phyloP scores from a whole-genome alignment of 495 filamentous ascomycete species.

The Copromyces sp. region DNA sequence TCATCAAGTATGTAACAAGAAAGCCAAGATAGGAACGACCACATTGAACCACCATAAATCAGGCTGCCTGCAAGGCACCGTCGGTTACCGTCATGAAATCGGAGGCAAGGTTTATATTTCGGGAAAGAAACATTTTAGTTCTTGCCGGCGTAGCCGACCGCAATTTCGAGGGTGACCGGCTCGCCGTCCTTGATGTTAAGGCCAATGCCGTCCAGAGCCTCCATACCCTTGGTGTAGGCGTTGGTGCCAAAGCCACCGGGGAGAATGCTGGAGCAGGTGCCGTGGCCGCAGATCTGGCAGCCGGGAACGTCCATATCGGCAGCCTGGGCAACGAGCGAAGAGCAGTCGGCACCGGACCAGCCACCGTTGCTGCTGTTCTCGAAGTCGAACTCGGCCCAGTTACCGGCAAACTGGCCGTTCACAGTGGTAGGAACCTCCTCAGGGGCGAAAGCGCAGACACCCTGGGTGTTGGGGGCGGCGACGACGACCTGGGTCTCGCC shows the following conservation, averaged over 20 bases:
- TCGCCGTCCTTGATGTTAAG: slow-evolving; percentile 20
- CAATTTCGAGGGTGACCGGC: slow-evolving; percentile 9
- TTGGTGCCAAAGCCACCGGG: slow-evolving; percentile 23
- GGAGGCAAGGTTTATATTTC: neutral
- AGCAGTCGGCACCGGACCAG: slow-evolving; percentile 31
- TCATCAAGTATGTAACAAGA: neutral
- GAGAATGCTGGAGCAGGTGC: slow-evolving; percentile 24
- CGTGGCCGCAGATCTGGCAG: slow-evolving; percentile 22
- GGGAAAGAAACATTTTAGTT: neutral
- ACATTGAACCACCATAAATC: neutral
- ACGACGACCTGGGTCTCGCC: slow-evolving; percentile 27
- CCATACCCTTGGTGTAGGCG: slow-evolving; percentile 28
- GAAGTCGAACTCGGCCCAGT: slow-evolving; percentile 30
- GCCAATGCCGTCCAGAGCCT: slow-evolving; percentile 25
- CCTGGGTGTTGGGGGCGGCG: slow-evolving; percentile 25
- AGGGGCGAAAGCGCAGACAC: slow-evolving; percentile 21
- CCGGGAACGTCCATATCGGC: slow-evolving; percentile 23
- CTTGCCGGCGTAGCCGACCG: slow-evolving; percentile 15
- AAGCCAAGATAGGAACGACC: neutral
- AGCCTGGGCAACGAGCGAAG: slow-evolving; percentile 23
- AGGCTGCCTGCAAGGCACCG: slow-evolving; percentile 7
- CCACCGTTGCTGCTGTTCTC: slow-evolving; percentile 23
- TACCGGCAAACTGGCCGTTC: slow-evolving; percentile 20
- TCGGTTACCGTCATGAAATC: slow-evolving; percentile 9
- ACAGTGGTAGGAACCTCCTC: slow-evolving; percentile 13